Percentiles rank a stretch among this genome's conserved stretches.
Conservation (phyloP, 257 asterid species). For the Vinca minor region DNA sequence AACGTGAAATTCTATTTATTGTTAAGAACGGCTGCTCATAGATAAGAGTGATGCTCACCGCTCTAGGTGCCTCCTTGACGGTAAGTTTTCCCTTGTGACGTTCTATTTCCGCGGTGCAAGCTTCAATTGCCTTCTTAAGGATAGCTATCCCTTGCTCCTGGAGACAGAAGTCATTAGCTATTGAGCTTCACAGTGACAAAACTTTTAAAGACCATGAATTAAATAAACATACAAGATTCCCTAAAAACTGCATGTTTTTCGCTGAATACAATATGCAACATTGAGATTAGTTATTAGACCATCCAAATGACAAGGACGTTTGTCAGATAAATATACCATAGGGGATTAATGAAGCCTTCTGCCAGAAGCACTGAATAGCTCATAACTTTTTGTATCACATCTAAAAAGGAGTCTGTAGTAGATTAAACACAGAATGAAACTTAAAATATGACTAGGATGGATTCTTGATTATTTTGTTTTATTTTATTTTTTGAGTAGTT, state of each 20-base stretch:
- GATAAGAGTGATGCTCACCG: constrained; percentile 41
- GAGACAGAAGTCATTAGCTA: not conserved
- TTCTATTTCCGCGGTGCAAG: constrained; percentile 73
- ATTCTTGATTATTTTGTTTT: too few species aligned
- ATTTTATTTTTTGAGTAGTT: too few species aligned
- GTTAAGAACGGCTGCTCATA: not conserved
- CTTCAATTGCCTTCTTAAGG: constrained; percentile 76
- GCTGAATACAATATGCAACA: not conserved
- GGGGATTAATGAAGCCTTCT: not conserved
- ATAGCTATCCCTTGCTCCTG: constrained; percentile 93
- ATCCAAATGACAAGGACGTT: not conserved
- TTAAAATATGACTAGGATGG: not conserved
- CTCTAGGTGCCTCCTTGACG: constrained; percentile 87
- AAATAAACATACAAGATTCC: not conserved
- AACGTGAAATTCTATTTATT: not conserved
- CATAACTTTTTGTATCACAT: not conserved
- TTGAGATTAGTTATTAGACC: not conserved
- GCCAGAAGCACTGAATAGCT: not conserved
- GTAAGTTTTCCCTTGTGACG: constrained; percentile 76
- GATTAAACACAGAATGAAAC: not conserved
- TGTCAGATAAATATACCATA: not conserved
- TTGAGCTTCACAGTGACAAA: not conserved
- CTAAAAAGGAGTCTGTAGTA: not conserved
- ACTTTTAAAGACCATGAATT: constrained; percentile 6
- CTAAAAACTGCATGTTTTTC: too few species aligned